Base-by-base conservation (phyloP, 305 asterid genomes). In the Fraxinus platypoda region DNA sequence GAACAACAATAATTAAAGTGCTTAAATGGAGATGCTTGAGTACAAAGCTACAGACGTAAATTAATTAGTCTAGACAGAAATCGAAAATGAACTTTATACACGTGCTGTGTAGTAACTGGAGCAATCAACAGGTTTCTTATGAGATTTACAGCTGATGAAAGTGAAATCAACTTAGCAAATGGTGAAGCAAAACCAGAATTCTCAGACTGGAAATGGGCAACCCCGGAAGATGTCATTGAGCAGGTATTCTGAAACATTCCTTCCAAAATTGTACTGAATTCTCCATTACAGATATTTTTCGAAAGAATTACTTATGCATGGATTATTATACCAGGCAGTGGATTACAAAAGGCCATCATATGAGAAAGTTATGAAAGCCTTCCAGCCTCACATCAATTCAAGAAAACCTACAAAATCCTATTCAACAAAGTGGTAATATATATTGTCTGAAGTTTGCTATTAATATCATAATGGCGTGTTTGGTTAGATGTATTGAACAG, bases 161-260 rank as follows among this genome's bases (percentile, higher is more conserved):
- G 92, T 13, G 98, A 95, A 84, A 91, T 94, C 84, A 95, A 95
- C 83, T 84, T 94, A 76, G 91, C 92, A 72, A 93, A 31, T 68
- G 97, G 96, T 15, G 99, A 90, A 87, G 86, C 92, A 30, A 97
- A 95, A 30, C 89, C 94, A 49, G 99, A 94, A 83, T 95, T 95
- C 90, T 86, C 98, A 33, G 98, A 95, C 49, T 95, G 99, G 99
- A 94, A 95, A 87, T 95, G 99, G 99, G 94, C 97, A 46, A 83
- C 87, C 71, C 99, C 98, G 33, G 93, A 91, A 89, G 97, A 94
- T 82, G 98, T 93, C 78, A 85, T 94, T 52, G 99, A 94, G 76
- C 98, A 93, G 97, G 99, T 94, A 87, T 9, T 66, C 25, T 23
- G 66, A 6, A 23, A 11, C 46, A 35, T 25, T 70, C 49, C 76